phyloP scores from a whole-genome alignment of 495 filamentous ascomycete genomes.

The Jackrogersella multiformis region DNA sequence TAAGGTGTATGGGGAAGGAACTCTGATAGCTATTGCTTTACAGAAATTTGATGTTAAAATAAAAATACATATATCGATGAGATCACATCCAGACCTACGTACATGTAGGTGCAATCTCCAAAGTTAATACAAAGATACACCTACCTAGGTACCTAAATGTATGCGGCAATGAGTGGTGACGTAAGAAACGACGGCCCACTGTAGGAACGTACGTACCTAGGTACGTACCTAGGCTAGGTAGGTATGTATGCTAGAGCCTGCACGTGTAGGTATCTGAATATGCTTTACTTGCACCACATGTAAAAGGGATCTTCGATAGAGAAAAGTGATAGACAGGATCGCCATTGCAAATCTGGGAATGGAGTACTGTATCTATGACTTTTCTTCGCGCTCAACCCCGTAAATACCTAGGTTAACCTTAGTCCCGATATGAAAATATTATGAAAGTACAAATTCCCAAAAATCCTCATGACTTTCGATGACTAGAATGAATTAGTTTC shows the following conservation, averaged over 20 bases:
- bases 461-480: no score
- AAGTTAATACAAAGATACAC: conserved; percentile 10
- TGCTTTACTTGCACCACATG: conserved; percentile 18
- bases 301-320: conserved; percentile 9
- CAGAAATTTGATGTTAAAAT: background rate
- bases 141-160: background rate
- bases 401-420: no score
- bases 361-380: no score
- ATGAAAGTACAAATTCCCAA: no score
- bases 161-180: conserved; percentile 28
- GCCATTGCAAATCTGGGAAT: background rate
- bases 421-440: background rate
- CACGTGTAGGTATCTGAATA: no score
- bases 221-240: no score
- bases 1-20: background rate
- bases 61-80: conserved; percentile 15
- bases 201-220: no score
- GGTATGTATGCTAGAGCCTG: no score
- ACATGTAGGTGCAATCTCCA: no score
- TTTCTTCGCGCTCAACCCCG: no score
- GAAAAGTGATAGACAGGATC: background rate
- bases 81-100: conserved; percentile 21
- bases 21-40: background rate
- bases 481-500: conserved; percentile 3
- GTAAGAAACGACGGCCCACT: no score